Conservation (phyloP, 441 rosid genomes). For the Gossypium davidsonii region DNA sequence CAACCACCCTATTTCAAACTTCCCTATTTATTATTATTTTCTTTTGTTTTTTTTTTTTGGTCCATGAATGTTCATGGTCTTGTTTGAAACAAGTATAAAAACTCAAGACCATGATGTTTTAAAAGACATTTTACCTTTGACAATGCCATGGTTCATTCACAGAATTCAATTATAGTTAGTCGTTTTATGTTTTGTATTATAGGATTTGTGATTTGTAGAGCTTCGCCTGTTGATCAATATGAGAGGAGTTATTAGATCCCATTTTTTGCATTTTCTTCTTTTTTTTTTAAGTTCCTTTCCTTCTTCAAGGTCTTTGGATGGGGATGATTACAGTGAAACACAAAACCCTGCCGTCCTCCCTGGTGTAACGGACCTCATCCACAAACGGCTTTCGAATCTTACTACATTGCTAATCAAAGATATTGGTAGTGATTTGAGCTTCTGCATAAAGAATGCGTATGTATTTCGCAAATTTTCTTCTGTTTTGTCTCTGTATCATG, state of each 20-base stretch:
- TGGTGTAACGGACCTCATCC: slow-evolving; percentile 43
- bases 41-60: background rate
- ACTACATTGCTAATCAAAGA: slow-evolving; percentile 35
- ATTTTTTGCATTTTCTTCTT: slow-evolving; percentile 26
- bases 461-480: slow-evolving; percentile 19
- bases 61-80: slow-evolving; percentile 10
- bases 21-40: background rate
- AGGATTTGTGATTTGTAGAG: slow-evolving; percentile 14
- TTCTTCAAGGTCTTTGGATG: slow-evolving; percentile 31
- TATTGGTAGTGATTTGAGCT: slow-evolving; percentile 36
- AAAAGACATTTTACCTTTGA: slow-evolving; percentile 5
- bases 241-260: slow-evolving; percentile 29
- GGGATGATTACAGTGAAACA: slow-evolving; percentile 53
- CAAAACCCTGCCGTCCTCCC: slow-evolving; percentile 46
- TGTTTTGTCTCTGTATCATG: background rate
- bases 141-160: slow-evolving; percentile 30
- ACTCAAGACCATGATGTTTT: background rate
- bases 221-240: slow-evolving; percentile 26
- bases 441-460: slow-evolving; percentile 72
- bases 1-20: background rate
- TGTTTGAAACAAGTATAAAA: slow-evolving; percentile 6
- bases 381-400: slow-evolving; percentile 50
- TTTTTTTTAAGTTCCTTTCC: slow-evolving; percentile 27
- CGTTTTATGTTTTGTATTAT: slow-evolving; percentile 9
- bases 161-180: slow-evolving; percentile 14